Base-by-base conservation (phyloP, 2,329 filamentous ascomycete genomes). In the Lecanosticta acicola region DNA sequence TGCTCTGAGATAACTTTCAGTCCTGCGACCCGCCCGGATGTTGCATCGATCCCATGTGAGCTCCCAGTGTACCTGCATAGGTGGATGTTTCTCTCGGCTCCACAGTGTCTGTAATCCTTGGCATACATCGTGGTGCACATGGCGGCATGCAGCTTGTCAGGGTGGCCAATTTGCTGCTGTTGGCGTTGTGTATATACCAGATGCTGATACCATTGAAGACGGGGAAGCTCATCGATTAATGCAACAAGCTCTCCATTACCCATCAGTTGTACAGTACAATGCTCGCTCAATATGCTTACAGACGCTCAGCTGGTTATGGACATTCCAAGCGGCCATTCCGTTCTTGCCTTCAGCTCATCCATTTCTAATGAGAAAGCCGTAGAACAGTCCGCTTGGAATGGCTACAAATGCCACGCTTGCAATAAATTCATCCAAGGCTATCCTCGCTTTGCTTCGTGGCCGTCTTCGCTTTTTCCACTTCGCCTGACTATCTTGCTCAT, bases 341-440 rank as follows among this genome's bases (percentile, higher is more conserved):
- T n/a, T n/a, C n/a, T n/a, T 32, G n/a, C n/a, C 16, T 11, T 2
- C 8, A 38, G 2, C 16, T 50, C 48, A 53, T 11, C 51, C 51
- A 45, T 56, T 54, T 33, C 46, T 50, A 13, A 56, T 43, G 26
- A 56, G 34, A 18, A 43, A 50, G 13, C 43, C 51, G 44, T 56
- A 56, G 26, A 53, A 49, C 29, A 56, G 26, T 7, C 34, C 49
- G 33, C 44, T 43, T n/a, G 54, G 51, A 7, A 56, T 29, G 20
- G 47, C 49, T 32, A 54, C 49, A 18, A 53, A 37, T 29, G 49
- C 20, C 2, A 49, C 36, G 17, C 45, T 51, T 32, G 39, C 45
- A 17, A 50, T n/a, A 40, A 56, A 54, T 18, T 50, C 47, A 37
- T 54, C 45, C 32, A 56, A 20, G 5, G 54, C 51, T 41, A 41